Base-by-base conservation (phyloP, 139 green algal species). In the Astrephomene gubernaculifera region DNA sequence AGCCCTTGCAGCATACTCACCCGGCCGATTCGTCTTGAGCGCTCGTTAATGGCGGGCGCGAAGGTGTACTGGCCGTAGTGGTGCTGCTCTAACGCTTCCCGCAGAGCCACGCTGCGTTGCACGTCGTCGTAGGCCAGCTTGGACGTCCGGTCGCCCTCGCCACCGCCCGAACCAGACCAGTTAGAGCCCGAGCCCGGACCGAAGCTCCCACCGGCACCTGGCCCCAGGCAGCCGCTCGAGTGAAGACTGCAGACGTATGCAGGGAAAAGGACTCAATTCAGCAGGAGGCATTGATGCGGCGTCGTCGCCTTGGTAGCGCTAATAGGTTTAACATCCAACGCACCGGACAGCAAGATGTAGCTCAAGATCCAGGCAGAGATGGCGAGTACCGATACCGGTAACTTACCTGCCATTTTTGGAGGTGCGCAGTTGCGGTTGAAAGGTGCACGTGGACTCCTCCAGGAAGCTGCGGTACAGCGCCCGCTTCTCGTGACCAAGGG, bases 61-160 rank as follows among this genome's bases (percentile, higher is more conserved):
- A 89, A 91, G 1, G 78, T 84, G 73, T 87, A 87, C 80, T 91
- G 88, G 53, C 35, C 36, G 72, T 87, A 90, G 74, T 91, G 86
- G 43, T 93, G 90, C 73, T 89, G 61, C 31, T 76, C 67, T 45
- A 93, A 72, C 33, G 87, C 90, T 0, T 89, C 81, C 4, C 86
- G 87, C 22, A 87, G 39, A 2, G 84, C 90, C 8, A 80, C 81
- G 68, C 73, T 86, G 1, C 57, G 79, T 25, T 84, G 88, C 44
- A 86, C 75, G 80, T 93, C 90, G 27, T 83, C 52, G 75, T 92
- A 93, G 0, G 88, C 88, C 36, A 93, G 83, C 38, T 89, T 89
- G 38, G 81, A 70, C 49, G 92, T 44, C 29, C 88, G 72, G 35
- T 88, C 90, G 1, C 44, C 61, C 31, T 61, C 78, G 19, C 38